A percentile compares a stretch with the other conserved stretches of the same genome.
These are phyloP conservation scores for Metschnikowia lachancei DNA, from an alignment of 805 yeast genomes.

Conservation along the genomic window DNA sequence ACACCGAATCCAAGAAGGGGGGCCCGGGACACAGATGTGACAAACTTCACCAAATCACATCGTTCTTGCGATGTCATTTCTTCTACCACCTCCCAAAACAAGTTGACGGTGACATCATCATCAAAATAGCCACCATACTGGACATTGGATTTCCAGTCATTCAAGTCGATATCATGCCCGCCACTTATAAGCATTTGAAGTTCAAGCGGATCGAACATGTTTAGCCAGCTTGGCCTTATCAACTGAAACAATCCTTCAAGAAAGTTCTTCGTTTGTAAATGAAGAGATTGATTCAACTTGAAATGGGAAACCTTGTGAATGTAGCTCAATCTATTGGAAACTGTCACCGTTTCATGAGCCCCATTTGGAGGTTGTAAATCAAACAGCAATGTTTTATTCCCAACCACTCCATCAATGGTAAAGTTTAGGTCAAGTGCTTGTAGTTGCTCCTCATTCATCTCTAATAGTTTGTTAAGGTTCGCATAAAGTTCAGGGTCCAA, in stretches of 20 bases:
- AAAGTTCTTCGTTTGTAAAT: constrained; percentile 59
- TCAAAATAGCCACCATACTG: constrained; percentile 54
- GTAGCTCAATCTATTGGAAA: constrained; percentile 64
- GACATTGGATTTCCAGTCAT: constrained; percentile 63
- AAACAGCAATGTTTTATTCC: constrained; percentile 39
- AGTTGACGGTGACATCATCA: constrained; percentile 54
- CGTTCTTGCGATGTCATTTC: constrained; percentile 67
- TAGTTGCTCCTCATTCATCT: constrained; percentile 54
- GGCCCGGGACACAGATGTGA: constrained; percentile 87
- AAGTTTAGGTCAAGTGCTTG: constrained; percentile 63
- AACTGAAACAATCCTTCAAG: constrained; percentile 68
- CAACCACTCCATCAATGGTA: constrained; percentile 52
- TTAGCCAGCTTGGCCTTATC: constrained; percentile 71
- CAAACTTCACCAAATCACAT: constrained; percentile 73
- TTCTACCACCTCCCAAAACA: constrained; percentile 73
- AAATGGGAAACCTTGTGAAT: constrained; percentile 75
- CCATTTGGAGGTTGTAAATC: constrained; percentile 64
- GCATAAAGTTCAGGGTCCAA: constrained; percentile 66
- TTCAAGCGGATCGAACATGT: constrained; percentile 81
- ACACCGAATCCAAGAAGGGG: constrained; percentile 80
- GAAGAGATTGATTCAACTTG: constrained; percentile 63
- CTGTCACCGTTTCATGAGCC: constrained; percentile 50
- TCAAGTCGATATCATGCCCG: constrained; percentile 65
- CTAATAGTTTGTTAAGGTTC: constrained; percentile 60
- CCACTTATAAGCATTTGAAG: constrained; percentile 74